A percentile compares a stretch with the other conserved stretches of the same genome.
Evolutionary conservation across 495 filamentous ascomycete species (phyloP).

Genomic region (Talaromyces thailandensis): DNA sequence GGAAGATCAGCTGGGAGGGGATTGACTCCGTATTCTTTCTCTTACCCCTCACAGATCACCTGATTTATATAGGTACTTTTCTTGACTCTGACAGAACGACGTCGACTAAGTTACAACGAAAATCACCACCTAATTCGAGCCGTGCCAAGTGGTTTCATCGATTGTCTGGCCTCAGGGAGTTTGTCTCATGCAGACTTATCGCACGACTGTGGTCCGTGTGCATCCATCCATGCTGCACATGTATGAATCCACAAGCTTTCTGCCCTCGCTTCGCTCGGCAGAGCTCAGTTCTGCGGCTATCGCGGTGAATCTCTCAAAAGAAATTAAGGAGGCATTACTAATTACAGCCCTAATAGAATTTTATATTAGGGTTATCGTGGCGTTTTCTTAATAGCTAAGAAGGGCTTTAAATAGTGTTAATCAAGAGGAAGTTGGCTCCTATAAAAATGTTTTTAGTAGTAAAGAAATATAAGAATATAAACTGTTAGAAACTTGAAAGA

Average conservation of each 20-base stretch:
- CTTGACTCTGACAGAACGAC: neutral
- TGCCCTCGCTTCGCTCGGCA: too few relatives aligned
- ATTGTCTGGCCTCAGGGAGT: neutral
- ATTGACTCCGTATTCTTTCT: neutral
- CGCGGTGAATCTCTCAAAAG: too few relatives aligned
- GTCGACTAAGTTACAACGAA: neutral
- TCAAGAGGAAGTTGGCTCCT: too few relatives aligned
- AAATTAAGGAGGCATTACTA: too few relatives aligned
- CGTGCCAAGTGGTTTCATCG: neutral
- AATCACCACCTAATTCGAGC: neutral
- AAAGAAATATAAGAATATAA: too few relatives aligned
- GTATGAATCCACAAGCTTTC: neutral
- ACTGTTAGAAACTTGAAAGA: too few relatives aligned
- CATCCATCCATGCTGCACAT: neutral
- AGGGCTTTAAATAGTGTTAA: too few relatives aligned
- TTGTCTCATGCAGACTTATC: neutral
- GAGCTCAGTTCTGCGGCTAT: too few relatives aligned
- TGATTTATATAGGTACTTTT: neutral
- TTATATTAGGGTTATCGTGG: too few relatives aligned
- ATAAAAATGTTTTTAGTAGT: too few relatives aligned
- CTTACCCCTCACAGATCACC: slow-evolving; percentile 3
- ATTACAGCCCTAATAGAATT: too few relatives aligned
- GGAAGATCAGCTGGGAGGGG: neutral
- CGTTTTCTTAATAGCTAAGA: too few relatives aligned
- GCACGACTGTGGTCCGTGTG: neutral